These are phyloP conservation scores for Canavalia gladiata DNA, from an alignment of 306 rosid genomes.

Conservation along the genomic window DNA sequence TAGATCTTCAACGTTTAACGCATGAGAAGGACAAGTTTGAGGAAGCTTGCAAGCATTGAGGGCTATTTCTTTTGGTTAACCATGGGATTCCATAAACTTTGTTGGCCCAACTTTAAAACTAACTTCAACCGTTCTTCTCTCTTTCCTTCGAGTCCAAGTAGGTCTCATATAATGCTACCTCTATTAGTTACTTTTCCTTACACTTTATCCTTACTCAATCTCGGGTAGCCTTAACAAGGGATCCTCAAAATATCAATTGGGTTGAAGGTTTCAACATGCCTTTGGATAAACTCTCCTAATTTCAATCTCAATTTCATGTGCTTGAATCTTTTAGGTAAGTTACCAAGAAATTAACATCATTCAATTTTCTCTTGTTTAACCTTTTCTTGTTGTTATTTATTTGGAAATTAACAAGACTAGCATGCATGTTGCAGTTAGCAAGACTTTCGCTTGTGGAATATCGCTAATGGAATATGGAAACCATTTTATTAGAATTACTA, in stretches of 20 bases:
- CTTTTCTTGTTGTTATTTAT: neutral
- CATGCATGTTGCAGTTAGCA: neutral
- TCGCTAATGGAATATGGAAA: slow-evolving; percentile 48
- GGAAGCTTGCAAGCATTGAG: slow-evolving; percentile 68
- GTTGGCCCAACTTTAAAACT: slow-evolving; percentile 48
- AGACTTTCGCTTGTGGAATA: slow-evolving; percentile 56
- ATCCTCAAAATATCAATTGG: slow-evolving; percentile 49
- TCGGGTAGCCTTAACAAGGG: slow-evolving; percentile 49
- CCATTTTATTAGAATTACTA: slow-evolving; percentile 55
- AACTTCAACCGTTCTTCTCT: slow-evolving; percentile 49
- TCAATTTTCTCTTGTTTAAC: neutral
- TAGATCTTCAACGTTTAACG: slow-evolving; percentile 57
- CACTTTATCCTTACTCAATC: slow-evolving; percentile 58
- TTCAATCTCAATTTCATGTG: slow-evolving; percentile 46
- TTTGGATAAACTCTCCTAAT: slow-evolving; percentile 48
- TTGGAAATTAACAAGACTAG: neutral
- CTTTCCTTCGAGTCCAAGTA: slow-evolving; percentile 61
- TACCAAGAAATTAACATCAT: neutral
- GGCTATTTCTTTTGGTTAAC: slow-evolving; percentile 71
- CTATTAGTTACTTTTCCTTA: slow-evolving; percentile 52
- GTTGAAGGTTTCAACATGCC: slow-evolving; percentile 62
- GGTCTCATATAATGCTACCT: slow-evolving; percentile 39
- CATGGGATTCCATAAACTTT: slow-evolving; percentile 68
- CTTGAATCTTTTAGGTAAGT: slow-evolving; percentile 59
- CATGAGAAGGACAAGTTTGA: slow-evolving; percentile 40